phyloP scores from a whole-genome alignment of 495 filamentous ascomycete species.

The Penicillium ucsense region DNA sequence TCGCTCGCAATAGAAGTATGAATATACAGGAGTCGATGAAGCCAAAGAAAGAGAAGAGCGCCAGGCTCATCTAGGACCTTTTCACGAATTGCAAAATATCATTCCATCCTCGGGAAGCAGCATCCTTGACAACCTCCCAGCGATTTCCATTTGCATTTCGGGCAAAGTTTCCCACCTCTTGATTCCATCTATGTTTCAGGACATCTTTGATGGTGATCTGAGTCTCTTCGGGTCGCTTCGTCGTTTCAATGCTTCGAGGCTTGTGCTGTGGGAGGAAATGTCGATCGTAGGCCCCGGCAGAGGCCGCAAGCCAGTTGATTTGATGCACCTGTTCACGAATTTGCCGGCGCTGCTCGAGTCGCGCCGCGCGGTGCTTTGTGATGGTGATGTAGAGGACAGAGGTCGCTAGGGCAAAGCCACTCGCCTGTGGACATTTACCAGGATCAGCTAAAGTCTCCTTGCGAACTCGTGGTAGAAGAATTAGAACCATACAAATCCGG shows the following conservation, averaged over 20 bases:
- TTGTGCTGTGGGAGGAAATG: conserved; percentile 22
- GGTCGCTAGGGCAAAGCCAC: conserved; percentile 79
- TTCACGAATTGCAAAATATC: conserved; percentile 23
- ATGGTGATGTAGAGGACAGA: conserved; percentile 73
- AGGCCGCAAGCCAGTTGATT: conserved; percentile 45
- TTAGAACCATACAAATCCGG: conserved; percentile 60
- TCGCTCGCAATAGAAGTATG: conserved; percentile 1
- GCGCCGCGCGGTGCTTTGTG: conserved; percentile 60
- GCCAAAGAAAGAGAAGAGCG: neutral
- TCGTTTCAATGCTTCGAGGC: conserved; percentile 19
- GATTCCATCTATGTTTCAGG: conserved; percentile 73
- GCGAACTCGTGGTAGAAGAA: too few relatives aligned
- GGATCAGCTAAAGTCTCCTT: neutral
- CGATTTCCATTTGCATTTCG: conserved; percentile 56
- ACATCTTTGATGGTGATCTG: conserved; percentile 48
- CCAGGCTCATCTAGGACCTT: conserved; percentile 17
- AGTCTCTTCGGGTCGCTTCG: conserved; percentile 11
- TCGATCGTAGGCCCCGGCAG: conserved; percentile 35
- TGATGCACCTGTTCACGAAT: conserved; percentile 62
- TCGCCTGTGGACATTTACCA: conserved; percentile 33
- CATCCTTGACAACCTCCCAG: conserved; percentile 50
- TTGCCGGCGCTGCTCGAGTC: conserved; percentile 55
- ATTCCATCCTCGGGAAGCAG: conserved; percentile 25
- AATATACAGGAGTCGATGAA: too few relatives aligned
- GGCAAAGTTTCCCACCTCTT: conserved; percentile 59